These are phyloP conservation scores for Staphylotrichum tortipilum DNA, from an alignment of 495 filamentous ascomycete genomes.

Conservation along the genomic window DNA sequence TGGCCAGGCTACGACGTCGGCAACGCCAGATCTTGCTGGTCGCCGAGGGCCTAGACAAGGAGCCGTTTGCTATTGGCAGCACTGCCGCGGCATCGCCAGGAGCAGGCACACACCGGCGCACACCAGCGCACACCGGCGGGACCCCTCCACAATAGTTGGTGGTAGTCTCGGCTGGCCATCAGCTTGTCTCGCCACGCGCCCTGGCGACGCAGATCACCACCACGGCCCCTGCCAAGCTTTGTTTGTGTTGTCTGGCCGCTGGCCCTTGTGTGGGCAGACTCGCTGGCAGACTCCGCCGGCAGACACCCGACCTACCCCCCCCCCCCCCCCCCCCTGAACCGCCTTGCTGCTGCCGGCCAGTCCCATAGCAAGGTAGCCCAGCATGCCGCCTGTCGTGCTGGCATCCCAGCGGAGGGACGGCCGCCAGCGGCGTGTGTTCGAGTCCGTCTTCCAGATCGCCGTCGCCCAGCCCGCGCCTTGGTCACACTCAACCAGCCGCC, in stretches of 20 bases:
- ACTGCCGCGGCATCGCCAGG: not conserved
- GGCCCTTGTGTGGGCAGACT: too few species aligned
- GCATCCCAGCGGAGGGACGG: slow-evolving; percentile 32
- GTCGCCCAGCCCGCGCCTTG: slow-evolving; percentile 37
- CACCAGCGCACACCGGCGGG: too few species aligned
- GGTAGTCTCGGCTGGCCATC: not conserved
- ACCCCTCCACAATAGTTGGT: not conserved
- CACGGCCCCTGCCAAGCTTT: too few species aligned
- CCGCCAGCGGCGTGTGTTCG: slow-evolving; percentile 37
- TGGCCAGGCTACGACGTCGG: not conserved
- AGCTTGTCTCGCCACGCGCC: not conserved
- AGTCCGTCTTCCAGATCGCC: slow-evolving; percentile 44
- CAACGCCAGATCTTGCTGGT: not conserved
- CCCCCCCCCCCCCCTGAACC: too few species aligned
- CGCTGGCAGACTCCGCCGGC: too few species aligned
- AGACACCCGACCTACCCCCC: too few species aligned
- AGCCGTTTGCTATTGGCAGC: not conserved
- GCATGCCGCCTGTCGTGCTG: slow-evolving; percentile 22
- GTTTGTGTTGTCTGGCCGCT: too few species aligned
- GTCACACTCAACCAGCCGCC: slow-evolving; percentile 30
- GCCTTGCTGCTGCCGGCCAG: not conserved
- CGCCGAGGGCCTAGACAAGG: too few species aligned
- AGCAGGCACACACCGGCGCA: too few species aligned
- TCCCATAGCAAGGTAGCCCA: not conserved
- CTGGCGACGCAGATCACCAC: too few species aligned